Evolutionary conservation across 352 stramenopile species (phyloP), one percentile per base, ranked within the genome.

Genomic region (Globisporangium nagaii): DNA sequence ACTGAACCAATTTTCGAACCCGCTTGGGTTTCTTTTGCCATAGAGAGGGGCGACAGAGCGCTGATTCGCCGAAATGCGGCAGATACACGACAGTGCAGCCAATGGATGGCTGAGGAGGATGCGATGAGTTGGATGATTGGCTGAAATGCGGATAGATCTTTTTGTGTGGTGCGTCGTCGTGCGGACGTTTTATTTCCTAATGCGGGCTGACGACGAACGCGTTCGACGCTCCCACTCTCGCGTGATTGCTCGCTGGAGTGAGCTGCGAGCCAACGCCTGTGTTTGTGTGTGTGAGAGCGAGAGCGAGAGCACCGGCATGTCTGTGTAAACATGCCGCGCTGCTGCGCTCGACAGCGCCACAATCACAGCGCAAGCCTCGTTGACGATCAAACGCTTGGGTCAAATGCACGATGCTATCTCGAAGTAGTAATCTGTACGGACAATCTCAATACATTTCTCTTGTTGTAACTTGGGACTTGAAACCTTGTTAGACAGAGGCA

Each of bases 1-100:
- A 44, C 47, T 54, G 47, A 44, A 30, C 32, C 31, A 42, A 44
- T 34, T 54, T 54, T 54, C 47, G 47, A 54, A 54, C 27, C 15
- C 8, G 24, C n/a, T n/a, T 19, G 15, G 12, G 36, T 41, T 20
- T 15, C 12, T 41, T 41, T 11, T 41, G 36, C 17, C 9, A 52
- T 27, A 45, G 20, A 45, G 40, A 31, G 22, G 43, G 17, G 42
- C 35, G 42, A 24, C 17, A 17, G 4, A 7, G 1, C 11, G 3
- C 36, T 36, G 15, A 49, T 49, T 49, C 17, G 43, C 22, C 17
- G 17, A 27, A n/a, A 49, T 9, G 7, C 6, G 6, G 17, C 13
- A 39, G 12, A 20, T 17, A 39, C 19, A 0, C 2, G 9, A 4
- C 2, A 39, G 17, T 6, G 17, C 9, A 20, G 13, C 13, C 1